Evolutionary conservation across 108 stramenopile genomes (phyloP).

Genomic region (Stephanodiscus minutulus): DNA sequence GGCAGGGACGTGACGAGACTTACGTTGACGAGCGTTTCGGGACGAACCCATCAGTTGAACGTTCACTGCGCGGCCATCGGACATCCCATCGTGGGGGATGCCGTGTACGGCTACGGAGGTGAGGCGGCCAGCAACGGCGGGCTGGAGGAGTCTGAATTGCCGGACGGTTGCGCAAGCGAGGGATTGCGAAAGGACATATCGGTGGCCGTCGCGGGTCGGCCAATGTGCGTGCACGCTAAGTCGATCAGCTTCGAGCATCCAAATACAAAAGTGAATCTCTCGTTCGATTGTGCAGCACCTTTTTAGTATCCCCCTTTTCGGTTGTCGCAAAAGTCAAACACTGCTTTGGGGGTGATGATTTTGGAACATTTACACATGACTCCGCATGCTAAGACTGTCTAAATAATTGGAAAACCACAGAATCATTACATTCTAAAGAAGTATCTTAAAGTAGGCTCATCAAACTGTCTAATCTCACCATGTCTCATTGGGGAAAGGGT

Average conservation of each 20-base stretch:
- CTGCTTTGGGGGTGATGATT: too few species aligned
- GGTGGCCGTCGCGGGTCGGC: conserved; percentile 36
- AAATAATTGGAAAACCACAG: too few species aligned
- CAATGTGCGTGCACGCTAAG: conserved; percentile 79
- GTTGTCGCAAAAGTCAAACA: too few species aligned
- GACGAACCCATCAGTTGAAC: conserved; percentile 87
- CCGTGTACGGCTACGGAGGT: conserved; percentile 75
- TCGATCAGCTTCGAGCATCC: conserved; percentile 80
- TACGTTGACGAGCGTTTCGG: conserved; percentile 72
- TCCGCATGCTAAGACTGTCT: too few species aligned
- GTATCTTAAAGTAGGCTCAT: too few species aligned
- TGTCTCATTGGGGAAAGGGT: too few species aligned
- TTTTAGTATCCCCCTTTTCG: too few species aligned
- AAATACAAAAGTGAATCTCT: conserved; percentile 59
- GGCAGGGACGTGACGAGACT: conserved; percentile 79
- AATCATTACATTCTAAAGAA: too few species aligned
- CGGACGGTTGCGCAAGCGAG: conserved; percentile 52
- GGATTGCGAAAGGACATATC: conserved; percentile 58
- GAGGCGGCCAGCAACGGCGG: conserved; percentile 79
- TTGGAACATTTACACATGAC: too few species aligned
- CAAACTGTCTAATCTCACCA: too few species aligned
- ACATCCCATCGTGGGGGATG: conserved; percentile 89
- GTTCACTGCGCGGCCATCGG: conserved; percentile 87
- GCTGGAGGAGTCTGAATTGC: conserved; percentile 61
- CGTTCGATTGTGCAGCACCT: conserved; percentile 53